Evolutionary conservation across 2,329 filamentous ascomycete genomes (phyloP), one percentile per base, ranked within the genome.

Genomic region (Colletotrichum sp.): DNA sequence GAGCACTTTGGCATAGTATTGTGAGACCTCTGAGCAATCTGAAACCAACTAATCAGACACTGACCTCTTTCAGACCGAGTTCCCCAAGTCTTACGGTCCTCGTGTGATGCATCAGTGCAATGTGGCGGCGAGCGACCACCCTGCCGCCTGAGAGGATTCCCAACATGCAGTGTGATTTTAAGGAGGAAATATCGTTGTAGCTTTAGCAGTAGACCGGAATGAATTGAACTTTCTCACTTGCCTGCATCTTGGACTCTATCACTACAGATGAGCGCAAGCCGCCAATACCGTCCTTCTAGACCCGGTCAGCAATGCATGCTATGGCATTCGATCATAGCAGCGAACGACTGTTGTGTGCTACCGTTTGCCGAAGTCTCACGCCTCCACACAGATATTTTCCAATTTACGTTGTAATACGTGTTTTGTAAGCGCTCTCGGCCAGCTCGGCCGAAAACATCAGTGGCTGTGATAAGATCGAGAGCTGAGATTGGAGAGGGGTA

Each of bases 291-390:
- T 43, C 5, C 3, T 18, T 18, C 0, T n/a, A 38, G 16, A 43
- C 8, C 38, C 16, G 9, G 38, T 12, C 38, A 18, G 6, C 38
- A n/a, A n/a, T 3, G 18, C 3, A 6, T 12, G 38, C 18, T 10
- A 21, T 21, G 16, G 8, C 1, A n/a, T n/a, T 6, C 18, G n/a
- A 21, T 48, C 10, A 18, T 43, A 3, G 38, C 9, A 43, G 38
- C 1, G 38, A 43, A n/a, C 38, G 3, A 10, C 0, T n/a, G 2
- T 21, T 12, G n/a, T 7, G n/a, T 13, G 6, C 10, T 13, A 21
- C 43, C 38, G 38, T n/a, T n/a, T 8, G 4, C 38, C 38, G 1
- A 48, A n/a, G 4, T 48, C 10, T n/a, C 18, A 48, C 38, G 9
- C 10, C n/a, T n/a, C 12, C 30, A 32, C 30, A 12, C 12, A 32